Conservation (phyloP, 129 eudicot species). For the Ambrosia artemisiifolia region DNA sequence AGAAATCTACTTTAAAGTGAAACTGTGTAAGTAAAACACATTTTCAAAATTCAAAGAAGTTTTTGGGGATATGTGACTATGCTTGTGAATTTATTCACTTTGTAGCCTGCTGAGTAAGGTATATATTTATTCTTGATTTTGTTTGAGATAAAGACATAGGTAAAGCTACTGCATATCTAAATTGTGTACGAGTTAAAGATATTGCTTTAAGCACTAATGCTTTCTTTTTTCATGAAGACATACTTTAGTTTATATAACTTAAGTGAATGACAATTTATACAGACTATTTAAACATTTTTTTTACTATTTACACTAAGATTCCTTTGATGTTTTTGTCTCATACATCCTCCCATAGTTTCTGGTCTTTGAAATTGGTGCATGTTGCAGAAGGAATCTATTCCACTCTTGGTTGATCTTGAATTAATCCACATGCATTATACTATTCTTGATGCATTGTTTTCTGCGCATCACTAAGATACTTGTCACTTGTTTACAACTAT, state of each 20-base stretch:
- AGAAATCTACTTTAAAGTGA: too few relatives aligned
- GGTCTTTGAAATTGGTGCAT: conserved; percentile 27
- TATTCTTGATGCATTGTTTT: conserved; percentile 22
- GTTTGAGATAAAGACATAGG: not conserved
- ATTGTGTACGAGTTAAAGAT: conserved; percentile 21
- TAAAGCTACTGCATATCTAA: conserved; percentile 22
- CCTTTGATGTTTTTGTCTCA: conserved; percentile 30
- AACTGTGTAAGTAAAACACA: too few relatives aligned
- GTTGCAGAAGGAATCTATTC: conserved; percentile 41
- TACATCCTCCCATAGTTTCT: conserved; percentile 20
- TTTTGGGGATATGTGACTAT: too few relatives aligned
- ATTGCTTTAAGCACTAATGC: conserved; percentile 15
- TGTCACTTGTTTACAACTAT: conserved; percentile 10
- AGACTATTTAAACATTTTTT: not conserved
- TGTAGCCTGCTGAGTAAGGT: not conserved
- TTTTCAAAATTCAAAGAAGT: too few relatives aligned
- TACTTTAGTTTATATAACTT: not conserved
- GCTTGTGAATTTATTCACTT: not conserved
- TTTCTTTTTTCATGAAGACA: conserved; percentile 17
- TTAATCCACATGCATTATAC: conserved; percentile 19
- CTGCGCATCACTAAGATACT: conserved; percentile 34
- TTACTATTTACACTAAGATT: conserved; percentile 25
- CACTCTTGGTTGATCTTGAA: conserved; percentile 19
- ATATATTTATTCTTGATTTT: conserved; percentile 18
- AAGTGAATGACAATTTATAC: not conserved